Evolutionary conservation across 148 eudicot genomes (phyloP).

Genomic region (Pouteria glomerata): DNA sequence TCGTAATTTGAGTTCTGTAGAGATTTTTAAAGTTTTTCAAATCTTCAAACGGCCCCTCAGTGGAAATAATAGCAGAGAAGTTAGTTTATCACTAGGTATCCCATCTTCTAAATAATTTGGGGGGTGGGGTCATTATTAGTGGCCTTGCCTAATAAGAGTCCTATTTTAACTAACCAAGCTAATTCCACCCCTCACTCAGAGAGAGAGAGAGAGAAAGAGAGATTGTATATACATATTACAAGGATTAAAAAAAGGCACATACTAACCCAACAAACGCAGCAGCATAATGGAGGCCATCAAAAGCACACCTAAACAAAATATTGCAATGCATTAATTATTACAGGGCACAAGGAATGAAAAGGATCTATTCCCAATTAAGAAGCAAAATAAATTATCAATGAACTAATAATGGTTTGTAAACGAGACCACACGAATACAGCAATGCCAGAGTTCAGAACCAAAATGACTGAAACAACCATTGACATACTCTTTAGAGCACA

Average conservation of each 20-base stretch:
- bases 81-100: neutral
- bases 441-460: neutral
- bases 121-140: no score
- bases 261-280: constrained; percentile 95
- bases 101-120: no score
- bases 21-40: no score
- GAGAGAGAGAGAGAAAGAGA: no score
- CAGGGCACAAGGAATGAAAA: neutral
- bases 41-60: neutral
- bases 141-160: neutral
- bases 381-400: neutral
- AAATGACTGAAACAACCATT: neutral
- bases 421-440: neutral
- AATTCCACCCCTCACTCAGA: no score
- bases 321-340: neutral
- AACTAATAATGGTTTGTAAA: neutral
- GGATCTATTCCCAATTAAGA: neutral
- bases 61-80: neutral
- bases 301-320: constrained; percentile 72
- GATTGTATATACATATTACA: neutral
- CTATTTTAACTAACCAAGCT: neutral
- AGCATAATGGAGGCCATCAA: constrained; percentile 94
- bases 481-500: constrained; percentile 4
- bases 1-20: no score
- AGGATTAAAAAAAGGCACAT: neutral